Evolutionary conservation across 1,139 yeast genomes (phyloP).

Genomic region (Debaryomycetaceae sp.): DNA sequence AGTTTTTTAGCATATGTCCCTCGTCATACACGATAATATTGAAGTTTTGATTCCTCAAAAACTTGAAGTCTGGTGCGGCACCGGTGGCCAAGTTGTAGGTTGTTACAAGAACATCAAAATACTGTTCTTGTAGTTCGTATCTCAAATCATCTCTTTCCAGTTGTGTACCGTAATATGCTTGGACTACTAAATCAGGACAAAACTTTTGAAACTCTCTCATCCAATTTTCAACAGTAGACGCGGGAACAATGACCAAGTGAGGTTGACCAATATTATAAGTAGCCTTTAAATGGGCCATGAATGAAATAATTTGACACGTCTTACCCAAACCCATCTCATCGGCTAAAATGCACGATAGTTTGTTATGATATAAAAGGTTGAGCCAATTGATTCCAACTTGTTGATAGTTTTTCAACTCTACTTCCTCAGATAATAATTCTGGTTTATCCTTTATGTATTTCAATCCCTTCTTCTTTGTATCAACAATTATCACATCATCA

Average conservation of each 20-base stretch:
- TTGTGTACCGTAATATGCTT: slow-evolving; percentile 91
- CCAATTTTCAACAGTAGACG: slow-evolving; percentile 97
- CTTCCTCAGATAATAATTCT: slow-evolving; percentile 53
- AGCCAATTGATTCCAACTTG: slow-evolving; percentile 97
- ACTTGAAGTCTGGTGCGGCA: slow-evolving; percentile 73
- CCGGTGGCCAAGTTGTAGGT: slow-evolving; percentile 93
- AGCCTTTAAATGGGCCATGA: slow-evolving; percentile 89
- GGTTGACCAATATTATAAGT: slow-evolving; percentile 97
- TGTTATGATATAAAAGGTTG: slow-evolving; percentile 68
- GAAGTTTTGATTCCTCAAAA: slow-evolving; percentile 69
- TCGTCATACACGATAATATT: slow-evolving; percentile 93
- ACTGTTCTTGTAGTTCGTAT: slow-evolving; percentile 56
- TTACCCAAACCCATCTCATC: slow-evolving; percentile 99
- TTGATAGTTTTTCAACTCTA: slow-evolving; percentile 81
- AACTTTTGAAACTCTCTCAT: slow-evolving; percentile 88
- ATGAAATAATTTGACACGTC: slow-evolving; percentile 95
- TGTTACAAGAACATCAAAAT: slow-evolving; percentile 89
- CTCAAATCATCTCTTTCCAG: slow-evolving; percentile 82
- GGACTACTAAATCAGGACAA: slow-evolving; percentile 76
- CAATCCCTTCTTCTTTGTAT: slow-evolving; percentile 22
- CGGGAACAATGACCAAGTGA: slow-evolving; percentile 89
- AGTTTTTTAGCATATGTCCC: slow-evolving; percentile 94
- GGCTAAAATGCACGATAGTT: slow-evolving; percentile 87
- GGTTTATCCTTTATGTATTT: slow-evolving; percentile 73
- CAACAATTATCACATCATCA: slow-evolving; percentile 26